Base-by-base conservation (phyloP, 441 rosid species). In the Kokia cookei region DNA sequence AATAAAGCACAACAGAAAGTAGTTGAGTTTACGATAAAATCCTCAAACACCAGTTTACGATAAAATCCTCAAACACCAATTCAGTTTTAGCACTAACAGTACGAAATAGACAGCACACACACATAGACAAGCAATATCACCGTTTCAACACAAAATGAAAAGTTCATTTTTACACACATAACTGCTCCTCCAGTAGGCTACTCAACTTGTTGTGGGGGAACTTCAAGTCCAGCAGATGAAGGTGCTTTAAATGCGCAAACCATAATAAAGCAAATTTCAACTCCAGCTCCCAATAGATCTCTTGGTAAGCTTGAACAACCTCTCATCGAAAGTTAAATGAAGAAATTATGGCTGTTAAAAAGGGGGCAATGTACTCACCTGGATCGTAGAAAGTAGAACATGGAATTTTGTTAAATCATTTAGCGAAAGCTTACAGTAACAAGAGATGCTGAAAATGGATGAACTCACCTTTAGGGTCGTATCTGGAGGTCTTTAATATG, bases 291-390 rank as follows among this genome's bases (percentile, higher is more conserved):
- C 75, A 70, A 83, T 76, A 55, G 75, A 61, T 2, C 59, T 17
- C 14, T 68, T 7, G 22, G 26, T 22, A 86, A 45, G 62, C 74
- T 54, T n/a, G 69, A 67, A 75, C 88, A 86, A 53, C 75, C 70
- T 55, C 63, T 75, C n/a, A 84, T 70, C 70, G 70, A 69, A 59
- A 84, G 81, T 22, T 55, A 8, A 29, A 55, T 8, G 27, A 55
- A 19, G 4, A 53, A 8, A 54, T 17, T 17, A 54, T n/a, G 59
- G 59, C 14, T 19, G 60, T 55, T 27, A 55, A 22, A 29, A 22
- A 10, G 29, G 29, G 7, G 60, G 60, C 13, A 9, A 22, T 9
- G 27, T 55, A 13, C 14, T 55, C 60, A 9, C 8, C 27, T 55
- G 29, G 60, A 26, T 2, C 13, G 3, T 19, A 55, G 12, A 54